Evolutionary conservation across 768 basidiomycete genomes (phyloP).

Genomic region (Hysterangium stoloniferum): DNA sequence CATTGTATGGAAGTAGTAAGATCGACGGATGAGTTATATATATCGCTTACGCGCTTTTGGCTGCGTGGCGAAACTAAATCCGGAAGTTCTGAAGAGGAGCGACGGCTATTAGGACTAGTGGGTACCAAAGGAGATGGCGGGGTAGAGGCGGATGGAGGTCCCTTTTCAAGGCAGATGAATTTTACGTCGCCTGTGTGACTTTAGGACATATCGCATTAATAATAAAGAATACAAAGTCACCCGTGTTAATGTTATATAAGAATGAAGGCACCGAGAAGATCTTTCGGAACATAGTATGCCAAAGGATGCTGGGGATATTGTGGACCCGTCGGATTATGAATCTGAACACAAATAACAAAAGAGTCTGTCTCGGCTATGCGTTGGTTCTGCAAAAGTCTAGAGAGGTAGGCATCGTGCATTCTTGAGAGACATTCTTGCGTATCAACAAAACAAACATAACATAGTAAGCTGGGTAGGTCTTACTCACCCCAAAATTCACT

Average conservation of each 20-base stretch:
- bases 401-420: constrained; percentile 59
- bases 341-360: constrained; percentile 66
- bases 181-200: constrained; percentile 71
- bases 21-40: constrained; percentile 63
- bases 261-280: too few species aligned
- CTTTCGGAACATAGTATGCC: constrained; percentile 54
- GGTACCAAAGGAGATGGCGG: constrained; percentile 23
- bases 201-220: too few species aligned
- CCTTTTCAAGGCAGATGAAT: constrained; percentile 60
- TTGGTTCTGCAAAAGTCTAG: constrained; percentile 49
- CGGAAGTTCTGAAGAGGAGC: constrained; percentile 36
- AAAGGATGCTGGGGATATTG: constrained; percentile 62
- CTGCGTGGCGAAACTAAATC: constrained; percentile 35
- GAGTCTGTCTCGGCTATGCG: constrained; percentile 56
- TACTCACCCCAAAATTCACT: constrained; percentile 67
- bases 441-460: too few species aligned
- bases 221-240: too few species aligned
- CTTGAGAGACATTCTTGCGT: too few species aligned
- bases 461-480: not conserved
- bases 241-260: too few species aligned
- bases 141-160: constrained; percentile 27
- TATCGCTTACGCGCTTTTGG: constrained; percentile 60
- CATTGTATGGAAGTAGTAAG: constrained; percentile 75
- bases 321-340: constrained; percentile 49
- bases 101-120: constrained; percentile 25